phyloP scores from a whole-genome alignment of 2,329 filamentous ascomycete species.

The Colletotrichum trifolii region DNA sequence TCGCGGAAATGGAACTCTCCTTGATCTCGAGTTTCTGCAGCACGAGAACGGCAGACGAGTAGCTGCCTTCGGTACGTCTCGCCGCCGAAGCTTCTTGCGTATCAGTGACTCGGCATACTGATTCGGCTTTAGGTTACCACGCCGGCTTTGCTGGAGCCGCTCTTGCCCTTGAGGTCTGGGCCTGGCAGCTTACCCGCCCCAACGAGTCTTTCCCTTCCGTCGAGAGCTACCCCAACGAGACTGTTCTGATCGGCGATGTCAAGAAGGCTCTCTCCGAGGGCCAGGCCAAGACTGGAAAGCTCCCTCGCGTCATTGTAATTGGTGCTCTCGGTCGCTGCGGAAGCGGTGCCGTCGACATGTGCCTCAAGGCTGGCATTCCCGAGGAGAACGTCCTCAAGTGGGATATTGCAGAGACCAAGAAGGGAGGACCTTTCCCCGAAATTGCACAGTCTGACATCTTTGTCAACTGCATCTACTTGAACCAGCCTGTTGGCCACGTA shows the following conservation, averaged over 20 bases:
- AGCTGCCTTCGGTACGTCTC: conserved; percentile 68
- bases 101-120: not conserved
- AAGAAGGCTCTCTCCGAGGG: conserved; percentile 76
- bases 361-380: conserved; percentile 77
- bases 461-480: conserved; percentile 91
- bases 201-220: conserved; percentile 74
- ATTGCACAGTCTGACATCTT: conserved; percentile 82
- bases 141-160: conserved; percentile 82
- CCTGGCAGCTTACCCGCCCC: conserved; percentile 81
- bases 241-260: conserved; percentile 77
- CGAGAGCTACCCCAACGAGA: conserved; percentile 78
- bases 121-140: conserved; percentile 57
- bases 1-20: conserved; percentile 78
- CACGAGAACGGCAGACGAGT: conserved; percentile 77
- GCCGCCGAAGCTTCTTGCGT: too few species aligned
- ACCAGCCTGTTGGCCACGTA: conserved; percentile 48
- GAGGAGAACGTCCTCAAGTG: conserved; percentile 66
- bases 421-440: conserved; percentile 81
- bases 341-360: conserved; percentile 83
- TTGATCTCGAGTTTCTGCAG: conserved; percentile 88
- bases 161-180: conserved; percentile 82
- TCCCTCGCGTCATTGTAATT: conserved; percentile 84
- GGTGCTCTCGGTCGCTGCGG: conserved; percentile 88
- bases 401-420: conserved; percentile 84
- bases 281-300: conserved; percentile 72